Conservation (phyloP, 2,329 filamentous ascomycete species). For the Aureobasidium namibiae region DNA sequence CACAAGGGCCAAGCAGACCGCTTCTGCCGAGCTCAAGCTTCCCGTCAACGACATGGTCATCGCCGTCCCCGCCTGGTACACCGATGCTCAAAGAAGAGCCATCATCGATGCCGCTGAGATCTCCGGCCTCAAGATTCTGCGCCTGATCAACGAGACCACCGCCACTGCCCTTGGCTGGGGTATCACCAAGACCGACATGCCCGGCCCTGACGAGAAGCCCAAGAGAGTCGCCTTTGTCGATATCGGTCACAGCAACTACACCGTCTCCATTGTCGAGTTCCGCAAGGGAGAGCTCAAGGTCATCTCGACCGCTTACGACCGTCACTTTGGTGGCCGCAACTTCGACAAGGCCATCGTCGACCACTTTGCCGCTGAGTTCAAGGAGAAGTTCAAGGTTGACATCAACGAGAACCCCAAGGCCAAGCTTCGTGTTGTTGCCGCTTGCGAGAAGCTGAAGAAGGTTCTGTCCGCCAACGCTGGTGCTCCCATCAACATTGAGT, state of each 20-base stretch:
- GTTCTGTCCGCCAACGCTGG: constrained; percentile 90
- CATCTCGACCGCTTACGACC: constrained; percentile 85
- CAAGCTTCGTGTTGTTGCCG: constrained; percentile 73
- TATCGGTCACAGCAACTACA: constrained; percentile 95
- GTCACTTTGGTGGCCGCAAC: constrained; percentile 94
- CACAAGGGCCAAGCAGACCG: constrained; percentile 86
- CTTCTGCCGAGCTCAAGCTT: constrained; percentile 77
- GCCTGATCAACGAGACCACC: constrained; percentile 96
- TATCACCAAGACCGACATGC: constrained; percentile 95
- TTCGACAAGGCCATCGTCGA: constrained; percentile 93
- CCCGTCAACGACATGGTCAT: constrained; percentile 90
- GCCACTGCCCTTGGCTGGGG: constrained; percentile 93
- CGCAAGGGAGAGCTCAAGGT: constrained; percentile 92
- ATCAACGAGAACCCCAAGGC: constrained; percentile 87
- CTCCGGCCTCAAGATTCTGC: constrained; percentile 82
- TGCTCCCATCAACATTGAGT: constrained; percentile 93
- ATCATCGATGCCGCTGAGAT: constrained; percentile 90
- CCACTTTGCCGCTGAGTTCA: constrained; percentile 92
- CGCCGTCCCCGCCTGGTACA: constrained; percentile 95
- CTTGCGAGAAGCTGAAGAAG: constrained; percentile 98
- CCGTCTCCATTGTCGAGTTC: constrained; percentile 89
- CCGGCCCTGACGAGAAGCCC: constrained; percentile 80
- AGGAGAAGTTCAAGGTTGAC: constrained; percentile 96
- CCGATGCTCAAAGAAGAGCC: constrained; percentile 80
- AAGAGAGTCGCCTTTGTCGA: constrained; percentile 87